Evolutionary conservation across 306 rosid genomes (phyloP).

Genomic region (Sindora glabra): DNA sequence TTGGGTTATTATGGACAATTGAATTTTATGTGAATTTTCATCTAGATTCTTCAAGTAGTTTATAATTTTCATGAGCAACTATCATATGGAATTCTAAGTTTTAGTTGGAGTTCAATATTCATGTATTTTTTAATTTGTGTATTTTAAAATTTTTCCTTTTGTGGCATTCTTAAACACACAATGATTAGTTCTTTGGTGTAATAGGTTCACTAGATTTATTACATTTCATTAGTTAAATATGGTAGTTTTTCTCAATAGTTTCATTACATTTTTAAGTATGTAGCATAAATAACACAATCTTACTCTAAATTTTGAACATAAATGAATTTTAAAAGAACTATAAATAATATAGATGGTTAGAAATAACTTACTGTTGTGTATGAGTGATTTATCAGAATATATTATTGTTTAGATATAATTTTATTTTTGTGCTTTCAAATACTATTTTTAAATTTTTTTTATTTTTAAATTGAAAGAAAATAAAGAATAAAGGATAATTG

Average conservation of each 20-base stretch:
- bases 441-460: too few species aligned
- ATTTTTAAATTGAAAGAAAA: too few species aligned
- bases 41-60: slow-evolving; percentile 5
- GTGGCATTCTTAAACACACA: slow-evolving; percentile 18
- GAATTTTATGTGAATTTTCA: slow-evolving; percentile 22
- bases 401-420: slow-evolving; percentile 2
- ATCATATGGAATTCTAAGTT: slow-evolving; percentile 25
- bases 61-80: slow-evolving; percentile 17
- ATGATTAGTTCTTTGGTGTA: slow-evolving; percentile 9
- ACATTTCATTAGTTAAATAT: too few species aligned
- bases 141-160: slow-evolving; percentile 15
- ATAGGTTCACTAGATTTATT: slow-evolving; percentile 22
- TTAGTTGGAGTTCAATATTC: slow-evolving; percentile 37
- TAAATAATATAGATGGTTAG: too few species aligned
- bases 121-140: slow-evolving; percentile 33
- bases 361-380: too few species aligned
- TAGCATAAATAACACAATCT: too few species aligned
- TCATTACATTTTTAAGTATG: too few species aligned
- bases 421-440: neutral
- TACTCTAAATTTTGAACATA: too few species aligned
- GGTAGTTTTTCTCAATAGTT: too few species aligned
- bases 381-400: neutral
- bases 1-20: slow-evolving; percentile 21
- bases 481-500: too few species aligned
- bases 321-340: too few species aligned